Evolutionary conservation across 495 filamentous ascomycete genomes (phyloP), one percentile per base, ranked within the genome.

Genomic region (Penicillium taxi): DNA sequence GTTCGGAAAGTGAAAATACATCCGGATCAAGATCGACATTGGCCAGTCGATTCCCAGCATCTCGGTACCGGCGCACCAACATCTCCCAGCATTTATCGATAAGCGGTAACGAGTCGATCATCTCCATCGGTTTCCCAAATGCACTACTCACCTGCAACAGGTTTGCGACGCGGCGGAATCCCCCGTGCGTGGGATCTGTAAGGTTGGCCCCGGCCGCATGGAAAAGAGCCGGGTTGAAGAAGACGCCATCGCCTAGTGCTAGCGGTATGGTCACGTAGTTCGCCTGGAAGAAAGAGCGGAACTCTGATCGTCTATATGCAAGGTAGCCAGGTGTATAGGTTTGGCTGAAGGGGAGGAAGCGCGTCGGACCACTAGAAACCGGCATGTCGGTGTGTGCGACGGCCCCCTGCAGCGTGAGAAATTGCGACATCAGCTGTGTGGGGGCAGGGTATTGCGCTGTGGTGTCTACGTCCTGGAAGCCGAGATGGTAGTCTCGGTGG

Each of bases 401-500:
- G 0, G 70, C 74, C 5, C 74, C 73, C 49, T 77, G 72, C 39
- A 78, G 55, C 9, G 72, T 77, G 12, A 78, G 59, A 22, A 66
- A 62, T 48, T 67, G 67, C 14, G 55, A 64, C 0, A 69, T 58
- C 0, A 56, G 27, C 21, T 78, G 74, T 41, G 60, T 58, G 1
- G 53, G 48, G 4, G 48, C 52, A 6, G 73, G 74, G 46, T 56
- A 73, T 11, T 39, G 45, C 6, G 37, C 29, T 44, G 55, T 49
- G 46, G 46, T 31, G 30, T 58, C 41, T 35, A 51, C 30, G 23
- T 59, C 66, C 47, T 72, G 63, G 56, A 78, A 74, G 0, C 73
- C 72, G 12, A 78, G 64, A 44, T 78, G 74, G 50, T 75, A 76
- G 47, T 78, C 74, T 19, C 73, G 61, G 47, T 78, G 73, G n/a